Percentiles rank a stretch among this genome's conserved stretches.
Conservation (phyloP, 495 filamentous ascomycete genomes). For the Penicillium pancosmium region DNA sequence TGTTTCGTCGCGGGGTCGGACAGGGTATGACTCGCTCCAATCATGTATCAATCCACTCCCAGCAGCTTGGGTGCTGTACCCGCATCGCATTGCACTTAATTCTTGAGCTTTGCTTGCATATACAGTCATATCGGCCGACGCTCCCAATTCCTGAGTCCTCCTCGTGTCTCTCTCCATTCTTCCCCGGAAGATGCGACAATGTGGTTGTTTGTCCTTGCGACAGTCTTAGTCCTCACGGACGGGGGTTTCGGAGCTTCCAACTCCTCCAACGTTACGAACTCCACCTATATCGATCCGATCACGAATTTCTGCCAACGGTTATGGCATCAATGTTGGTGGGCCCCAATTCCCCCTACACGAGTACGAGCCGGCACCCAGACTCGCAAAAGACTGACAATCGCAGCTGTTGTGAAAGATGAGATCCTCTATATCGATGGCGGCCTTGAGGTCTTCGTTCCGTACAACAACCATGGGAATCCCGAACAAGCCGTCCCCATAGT, state of each 20-base stretch:
- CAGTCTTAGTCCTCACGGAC: neutral
- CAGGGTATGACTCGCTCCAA: neutral
- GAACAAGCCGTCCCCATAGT: slow-evolving; percentile 14
- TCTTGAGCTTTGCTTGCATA: neutral
- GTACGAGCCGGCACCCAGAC: neutral
- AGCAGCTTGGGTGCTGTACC: neutral
- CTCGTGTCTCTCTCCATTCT: neutral
- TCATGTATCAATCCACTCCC: neutral
- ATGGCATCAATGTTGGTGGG: slow-evolving; percentile 35
- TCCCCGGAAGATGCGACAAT: slow-evolving; percentile 7
- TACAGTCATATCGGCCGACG: neutral
- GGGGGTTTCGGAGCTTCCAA: slow-evolving; percentile 2
- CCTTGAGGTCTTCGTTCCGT: slow-evolving; percentile 32
- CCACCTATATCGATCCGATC: slow-evolving; percentile 25
- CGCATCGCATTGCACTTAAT: neutral
- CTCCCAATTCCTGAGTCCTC: neutral
- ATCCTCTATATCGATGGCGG: slow-evolving; percentile 44
- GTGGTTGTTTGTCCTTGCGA: neutral
- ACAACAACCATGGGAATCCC: slow-evolving; percentile 11
- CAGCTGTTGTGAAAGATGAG: slow-evolving; percentile 40
- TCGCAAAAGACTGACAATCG: slow-evolving; percentile 8
- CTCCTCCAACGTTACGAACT: slow-evolving; percentile 6
- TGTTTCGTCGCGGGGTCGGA: neutral
- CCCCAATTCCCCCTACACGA: neutral
- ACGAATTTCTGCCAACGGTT: slow-evolving; percentile 34